A percentile compares a stretch with the other conserved stretches of the same genome.
Conservation (phyloP, 805 yeast species). For the Monosporozyma siamensis region DNA sequence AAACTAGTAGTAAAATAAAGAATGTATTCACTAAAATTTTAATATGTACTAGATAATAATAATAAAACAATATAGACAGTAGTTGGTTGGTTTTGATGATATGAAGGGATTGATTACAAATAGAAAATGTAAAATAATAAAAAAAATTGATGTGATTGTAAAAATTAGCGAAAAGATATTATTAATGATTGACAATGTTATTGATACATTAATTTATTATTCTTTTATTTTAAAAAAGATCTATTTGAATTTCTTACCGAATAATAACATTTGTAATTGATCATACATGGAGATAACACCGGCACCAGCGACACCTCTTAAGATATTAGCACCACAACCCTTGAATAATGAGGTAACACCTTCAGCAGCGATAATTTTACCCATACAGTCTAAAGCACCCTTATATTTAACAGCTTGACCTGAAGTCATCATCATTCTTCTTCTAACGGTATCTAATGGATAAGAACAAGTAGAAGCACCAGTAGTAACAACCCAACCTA, state of each 20-base stretch:
- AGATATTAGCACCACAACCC: conserved; percentile 99
- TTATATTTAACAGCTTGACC: conserved; percentile 96
- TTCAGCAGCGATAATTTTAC: conserved; percentile 88
- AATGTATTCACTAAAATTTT: not conserved
- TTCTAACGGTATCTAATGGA: conserved; percentile 98
- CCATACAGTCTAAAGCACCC: conserved; percentile 92
- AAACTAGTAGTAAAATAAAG: not conserved
- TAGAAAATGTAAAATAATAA: too few species aligned
- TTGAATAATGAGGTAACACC: conserved; percentile 91
- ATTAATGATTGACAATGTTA: too few species aligned
- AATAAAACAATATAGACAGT: not conserved
- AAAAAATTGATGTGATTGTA: not conserved
- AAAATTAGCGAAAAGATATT: too few species aligned
- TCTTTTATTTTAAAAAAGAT: too few species aligned
- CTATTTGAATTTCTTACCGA: conserved; percentile 89
- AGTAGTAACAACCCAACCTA: conserved; percentile 97
- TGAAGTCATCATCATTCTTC: conserved; percentile 99
- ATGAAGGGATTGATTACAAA: too few species aligned
- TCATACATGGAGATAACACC: conserved; percentile 98
- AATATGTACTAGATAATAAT: not conserved
- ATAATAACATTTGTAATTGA: conserved; percentile 87
- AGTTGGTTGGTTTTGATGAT: too few species aligned
- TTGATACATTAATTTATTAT: too few species aligned
- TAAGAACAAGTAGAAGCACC: conserved; percentile 98
- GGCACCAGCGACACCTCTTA: conserved; percentile 99